A percentile compares a stretch with the other conserved stretches of the same genome.
Conservation (phyloP, 2,329 filamentous ascomycete species). For the Phyllosticta citriasiana region DNA sequence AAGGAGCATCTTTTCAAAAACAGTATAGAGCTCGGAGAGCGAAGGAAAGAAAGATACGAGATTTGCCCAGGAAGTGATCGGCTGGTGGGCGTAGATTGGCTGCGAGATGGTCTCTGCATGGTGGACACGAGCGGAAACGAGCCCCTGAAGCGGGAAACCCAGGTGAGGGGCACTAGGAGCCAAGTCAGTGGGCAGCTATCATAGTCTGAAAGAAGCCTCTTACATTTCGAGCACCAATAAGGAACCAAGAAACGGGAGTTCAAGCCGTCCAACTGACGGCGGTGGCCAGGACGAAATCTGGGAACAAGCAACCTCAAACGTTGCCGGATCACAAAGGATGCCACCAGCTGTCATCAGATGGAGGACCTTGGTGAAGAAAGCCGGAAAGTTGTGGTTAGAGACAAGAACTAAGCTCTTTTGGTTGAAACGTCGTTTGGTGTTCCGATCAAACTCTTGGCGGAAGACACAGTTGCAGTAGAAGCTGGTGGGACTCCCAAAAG, state of each 20-base stretch:
- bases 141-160: constrained; percentile 31
- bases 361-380: constrained; percentile 27
- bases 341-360: constrained; percentile 27
- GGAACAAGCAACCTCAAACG: constrained; percentile 26
- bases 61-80: constrained; percentile 28
- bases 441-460: constrained; percentile 31
- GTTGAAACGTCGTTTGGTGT: constrained; percentile 34
- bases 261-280: constrained; percentile 27
- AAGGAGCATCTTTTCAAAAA: constrained; percentile 32
- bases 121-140: constrained; percentile 15
- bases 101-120: background rate
- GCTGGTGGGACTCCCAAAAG: constrained; percentile 27
- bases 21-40: constrained; percentile 30
- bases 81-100: constrained; percentile 32
- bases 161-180: constrained; percentile 25
- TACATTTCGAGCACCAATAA: constrained; percentile 28
- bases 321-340: constrained; percentile 29
- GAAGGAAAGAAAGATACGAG: constrained; percentile 31
- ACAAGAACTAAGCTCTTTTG: constrained; percentile 31
- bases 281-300: constrained; percentile 28
- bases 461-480: constrained; percentile 31
- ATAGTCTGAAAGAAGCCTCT: background rate
- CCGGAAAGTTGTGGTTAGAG: constrained; percentile 30
- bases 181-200: background rate
- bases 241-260: constrained; percentile 30